Evolutionary conservation across 305 asterid genomes (phyloP), one percentile per base, ranked within the genome.

Genomic region (Solanum chacoense): DNA sequence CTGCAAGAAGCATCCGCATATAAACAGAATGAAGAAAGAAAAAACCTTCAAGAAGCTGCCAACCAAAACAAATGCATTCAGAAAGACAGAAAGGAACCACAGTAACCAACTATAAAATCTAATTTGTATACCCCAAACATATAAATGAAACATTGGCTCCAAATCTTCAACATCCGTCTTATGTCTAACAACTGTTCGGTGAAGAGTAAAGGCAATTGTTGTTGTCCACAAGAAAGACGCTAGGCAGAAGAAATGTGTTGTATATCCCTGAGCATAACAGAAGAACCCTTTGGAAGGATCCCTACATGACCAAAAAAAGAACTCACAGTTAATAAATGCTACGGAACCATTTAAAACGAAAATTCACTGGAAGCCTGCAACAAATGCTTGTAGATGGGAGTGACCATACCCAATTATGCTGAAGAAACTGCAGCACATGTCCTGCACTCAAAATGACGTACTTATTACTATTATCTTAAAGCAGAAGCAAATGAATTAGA

Each of bases 201-300:
- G 99, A 71, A 97, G 94, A 84, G 99, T 96, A 90, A 97, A 96
- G 88, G 99, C 99, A 87, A 97, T 97, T 74, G 98, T 95, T 26
- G 99, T 96, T 59, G 99, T 96, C 99, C 99, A 97, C 37, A 97
- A 90, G 90, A 97, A 96, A 74, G 99, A 97, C 36, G 99, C 99
- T 78, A 97, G 98, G 86, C 99, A 96, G 93, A 97, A 97, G 93
- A 97, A 97, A 93, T 97, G 99, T 83, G 99, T 97, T 18, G 97
- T 93, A 91, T 97, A 97, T 89, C 99, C 99, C 94, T 97, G 99
- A 91, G 96, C 98, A 92, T 95, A 95, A 91, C 99, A 97, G 91
- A 96, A 95, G 93, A 94, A 95, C 81, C 98, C 98, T 93, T 93
- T 94, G 72, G 99, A 95, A 75, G 99, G 99, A 94, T 96, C 99